These are phyloP conservation scores for Trichoderma pleuroti DNA, from an alignment of 2,329 filamentous ascomycete species.

Conservation along the genomic window DNA sequence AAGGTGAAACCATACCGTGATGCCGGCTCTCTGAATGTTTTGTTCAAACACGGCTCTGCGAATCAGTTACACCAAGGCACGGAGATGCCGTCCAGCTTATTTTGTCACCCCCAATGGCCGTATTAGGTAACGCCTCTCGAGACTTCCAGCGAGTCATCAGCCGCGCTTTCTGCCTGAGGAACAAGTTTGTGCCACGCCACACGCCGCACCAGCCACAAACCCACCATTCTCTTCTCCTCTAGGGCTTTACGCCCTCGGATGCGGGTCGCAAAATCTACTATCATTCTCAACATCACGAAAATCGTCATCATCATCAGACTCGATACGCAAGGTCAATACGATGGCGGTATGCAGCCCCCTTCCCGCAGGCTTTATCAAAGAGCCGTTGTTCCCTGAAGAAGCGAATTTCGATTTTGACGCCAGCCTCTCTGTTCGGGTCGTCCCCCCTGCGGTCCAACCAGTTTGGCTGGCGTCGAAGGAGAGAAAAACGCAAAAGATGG, in stretches of 20 bases:
- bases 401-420: neutral
- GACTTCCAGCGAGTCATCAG: neutral
- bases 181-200: constrained; percentile 5
- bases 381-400: neutral
- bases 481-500: neutral
- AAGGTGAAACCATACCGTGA: neutral
- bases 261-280: constrained; percentile 35
- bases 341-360: constrained; percentile 39
- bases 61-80: neutral
- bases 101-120: constrained; percentile 5
- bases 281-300: constrained; percentile 31
- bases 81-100: neutral
- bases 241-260: constrained; percentile 39
- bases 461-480: neutral
- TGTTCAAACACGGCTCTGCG: neutral
- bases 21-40: neutral
- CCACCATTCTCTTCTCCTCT: constrained; percentile 25
- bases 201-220: constrained; percentile 11
- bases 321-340: constrained; percentile 39
- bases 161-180: constrained; percentile 22
- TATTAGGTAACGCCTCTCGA: neutral
- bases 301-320: constrained; percentile 36
- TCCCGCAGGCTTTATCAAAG: neutral
- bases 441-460: neutral
- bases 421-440: neutral